Evolutionary conservation across 148 eudicot genomes (phyloP), one percentile per base, ranked within the genome.

Genomic region (Simmondsia chinensis): DNA sequence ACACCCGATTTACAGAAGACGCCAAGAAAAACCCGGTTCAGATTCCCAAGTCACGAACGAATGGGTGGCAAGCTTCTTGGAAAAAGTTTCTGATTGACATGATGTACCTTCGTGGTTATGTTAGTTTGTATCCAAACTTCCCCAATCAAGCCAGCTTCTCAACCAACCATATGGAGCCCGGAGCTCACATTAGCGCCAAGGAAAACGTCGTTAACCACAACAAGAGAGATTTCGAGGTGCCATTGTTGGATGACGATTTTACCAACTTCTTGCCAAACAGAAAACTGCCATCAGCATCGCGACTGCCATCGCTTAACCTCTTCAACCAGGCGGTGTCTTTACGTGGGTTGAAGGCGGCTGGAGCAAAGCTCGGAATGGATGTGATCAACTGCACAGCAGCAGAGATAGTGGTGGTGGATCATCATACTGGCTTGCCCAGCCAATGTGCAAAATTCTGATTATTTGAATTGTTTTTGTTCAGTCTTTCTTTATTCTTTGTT

Each of bases 61-160:
- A 85, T 12, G 97, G 97, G 0, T 85, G 95, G 97, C 97, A 91
- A 64, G 97, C 97, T 7, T 85, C 97, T 0, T 91, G 97, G 97
- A 91, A 91, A 61, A 91, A 91, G 65, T 91, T 85, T 38, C 51
- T 91, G 24, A 91, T 91, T 0, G 97, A 89, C 56, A 84, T 91
- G 95, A 91, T 91, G 97, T 91, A 91, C 49, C 43, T 91, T 2
- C 43, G 97, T 48, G 97, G 97, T 5, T 85, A 91, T 6, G 97
- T 85, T 0, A 86, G 76, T 33, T 54, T 91, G 0, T 91, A 91
- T 21, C 97, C 97, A 0, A 91, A 91, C 47, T 91, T 91, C 48
- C 95, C 97, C 0, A 61, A 68, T 24, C 97, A 91, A 46, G 68
- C 71, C 27, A 91, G 97, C 61, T 91, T 91, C 33, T 91, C 97